phyloP scores from a whole-genome alignment of 2,329 filamentous ascomycete species.

The Ophiocordyceps robertsii region DNA sequence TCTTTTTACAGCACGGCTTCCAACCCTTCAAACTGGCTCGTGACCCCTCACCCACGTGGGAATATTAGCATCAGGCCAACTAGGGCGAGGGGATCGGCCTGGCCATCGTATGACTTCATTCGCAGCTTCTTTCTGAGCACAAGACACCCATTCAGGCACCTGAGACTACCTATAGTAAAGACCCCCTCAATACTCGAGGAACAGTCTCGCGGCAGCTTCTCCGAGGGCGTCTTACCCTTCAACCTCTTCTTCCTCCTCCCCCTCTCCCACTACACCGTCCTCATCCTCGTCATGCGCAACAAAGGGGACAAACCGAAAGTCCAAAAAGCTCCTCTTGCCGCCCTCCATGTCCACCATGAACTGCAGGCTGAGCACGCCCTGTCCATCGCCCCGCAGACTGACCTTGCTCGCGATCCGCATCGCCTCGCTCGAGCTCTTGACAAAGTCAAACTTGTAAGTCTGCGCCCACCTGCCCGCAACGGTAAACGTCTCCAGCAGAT shows the following conservation, averaged over 20 bases:
- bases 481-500: conserved; percentile 62
- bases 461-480: conserved; percentile 49
- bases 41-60: no score
- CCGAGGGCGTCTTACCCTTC: background rate
- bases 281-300: conserved; percentile 41
- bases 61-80: no score
- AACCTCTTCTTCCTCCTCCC: background rate
- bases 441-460: conserved; percentile 73
- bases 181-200: no score
- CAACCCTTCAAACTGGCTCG: no score
- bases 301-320: conserved; percentile 71
- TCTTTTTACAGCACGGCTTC: no score
- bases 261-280: conserved; percentile 1
- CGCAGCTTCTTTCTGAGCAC: no score
- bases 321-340: conserved; percentile 57
- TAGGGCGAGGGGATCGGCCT: no score
- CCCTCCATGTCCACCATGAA: conserved; percentile 88
- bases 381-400: conserved; percentile 72
- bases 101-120: no score
- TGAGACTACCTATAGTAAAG: no score
- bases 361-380: conserved; percentile 86
- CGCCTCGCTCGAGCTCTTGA: conserved; percentile 78
- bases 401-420: conserved; percentile 91
- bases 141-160: no score
- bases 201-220: background rate